phyloP scores from a whole-genome alignment of 1,139 yeast species.

The Yamadazyma jaroonii region DNA sequence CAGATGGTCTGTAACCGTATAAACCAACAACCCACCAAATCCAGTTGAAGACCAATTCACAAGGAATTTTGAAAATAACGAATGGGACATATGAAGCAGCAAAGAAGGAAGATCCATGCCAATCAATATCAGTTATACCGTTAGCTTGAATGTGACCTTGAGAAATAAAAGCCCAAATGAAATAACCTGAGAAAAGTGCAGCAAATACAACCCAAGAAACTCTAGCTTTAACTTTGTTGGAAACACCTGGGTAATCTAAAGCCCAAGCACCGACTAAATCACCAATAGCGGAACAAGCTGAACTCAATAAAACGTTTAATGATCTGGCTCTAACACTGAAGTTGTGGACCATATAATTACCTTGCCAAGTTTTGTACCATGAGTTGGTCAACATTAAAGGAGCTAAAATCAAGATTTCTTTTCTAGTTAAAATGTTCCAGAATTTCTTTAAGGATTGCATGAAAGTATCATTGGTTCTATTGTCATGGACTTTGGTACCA shows the following conservation, averaged over 20 bases:
- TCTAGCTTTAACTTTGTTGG: slow-evolving; percentile 7
- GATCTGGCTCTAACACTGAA: slow-evolving; percentile 21
- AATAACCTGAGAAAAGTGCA: slow-evolving; percentile 12
- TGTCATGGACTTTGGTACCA: slow-evolving; percentile 14
- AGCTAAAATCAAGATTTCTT: slow-evolving; percentile 8
- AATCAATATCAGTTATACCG: slow-evolving; percentile 16
- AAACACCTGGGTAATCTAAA: slow-evolving; percentile 13
- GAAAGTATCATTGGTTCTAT: slow-evolving; percentile 10
- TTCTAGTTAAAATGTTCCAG: slow-evolving; percentile 11
- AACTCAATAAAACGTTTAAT: slow-evolving; percentile 18
- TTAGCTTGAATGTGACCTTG: slow-evolving; percentile 14
- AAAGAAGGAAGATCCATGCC: slow-evolving; percentile 15
- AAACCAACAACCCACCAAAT: slow-evolving; percentile 21
- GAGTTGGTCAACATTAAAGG: slow-evolving; percentile 10
- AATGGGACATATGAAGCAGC: slow-evolving; percentile 17
- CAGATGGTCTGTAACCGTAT: slow-evolving; percentile 14
- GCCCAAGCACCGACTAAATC: slow-evolving; percentile 16
- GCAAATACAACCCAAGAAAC: slow-evolving; percentile 15
- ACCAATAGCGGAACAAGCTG: slow-evolving; percentile 13
- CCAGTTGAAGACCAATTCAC: slow-evolving; percentile 20
- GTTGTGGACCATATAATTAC: slow-evolving; percentile 19
- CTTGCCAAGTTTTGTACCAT: slow-evolving; percentile 20
- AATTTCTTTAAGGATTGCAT: slow-evolving; percentile 9
- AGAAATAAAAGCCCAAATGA: slow-evolving; percentile 16
- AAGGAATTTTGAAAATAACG: slow-evolving; percentile 17